These are phyloP conservation scores for Rossbeevera mucosa DNA, from an alignment of 768 basidiomycete genomes.

Conservation along the genomic window DNA sequence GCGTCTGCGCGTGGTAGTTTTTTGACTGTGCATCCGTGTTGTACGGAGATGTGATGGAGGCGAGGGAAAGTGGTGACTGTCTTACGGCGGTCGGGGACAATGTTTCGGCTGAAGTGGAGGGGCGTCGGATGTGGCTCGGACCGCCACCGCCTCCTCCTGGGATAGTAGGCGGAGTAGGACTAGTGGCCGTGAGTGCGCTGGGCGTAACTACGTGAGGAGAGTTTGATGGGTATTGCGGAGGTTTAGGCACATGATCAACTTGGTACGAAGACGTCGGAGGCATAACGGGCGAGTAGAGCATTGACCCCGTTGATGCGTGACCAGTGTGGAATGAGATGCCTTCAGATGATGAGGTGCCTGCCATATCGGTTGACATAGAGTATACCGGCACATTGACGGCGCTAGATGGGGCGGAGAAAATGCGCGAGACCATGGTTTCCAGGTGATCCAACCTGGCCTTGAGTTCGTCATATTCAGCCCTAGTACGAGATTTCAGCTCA, in stretches of 20 bases:
- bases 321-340: conserved; percentile 25
- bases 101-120: conserved; percentile 26
- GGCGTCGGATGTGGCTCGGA: conserved; percentile 24
- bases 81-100: conserved; percentile 31
- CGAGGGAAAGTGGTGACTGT: conserved; percentile 37
- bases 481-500: conserved; percentile 55
- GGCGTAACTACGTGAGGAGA: conserved; percentile 26
- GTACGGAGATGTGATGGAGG: conserved; percentile 42
- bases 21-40: conserved; percentile 48
- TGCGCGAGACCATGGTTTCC: conserved; percentile 47
- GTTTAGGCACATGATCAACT: conserved; percentile 21
- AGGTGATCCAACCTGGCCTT: conserved; percentile 60
- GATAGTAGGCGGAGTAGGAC: conserved; percentile 15
- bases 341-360: conserved; percentile 26
- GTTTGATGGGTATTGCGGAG: conserved; percentile 25
- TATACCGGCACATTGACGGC: conserved; percentile 29
- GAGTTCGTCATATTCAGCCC: conserved; percentile 46
- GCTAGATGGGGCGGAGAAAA: conserved; percentile 28
- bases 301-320: conserved; percentile 25
- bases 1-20: conserved; percentile 79
- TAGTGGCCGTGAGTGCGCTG: conserved; percentile 17
- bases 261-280: conserved; percentile 24
- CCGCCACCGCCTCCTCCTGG: conserved; percentile 8
- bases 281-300: conserved; percentile 21
- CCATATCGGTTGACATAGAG: conserved; percentile 27